phyloP scores from a whole-genome alignment of 1,284 basidiomycete species.

The Heterobasidion occidentale region DNA sequence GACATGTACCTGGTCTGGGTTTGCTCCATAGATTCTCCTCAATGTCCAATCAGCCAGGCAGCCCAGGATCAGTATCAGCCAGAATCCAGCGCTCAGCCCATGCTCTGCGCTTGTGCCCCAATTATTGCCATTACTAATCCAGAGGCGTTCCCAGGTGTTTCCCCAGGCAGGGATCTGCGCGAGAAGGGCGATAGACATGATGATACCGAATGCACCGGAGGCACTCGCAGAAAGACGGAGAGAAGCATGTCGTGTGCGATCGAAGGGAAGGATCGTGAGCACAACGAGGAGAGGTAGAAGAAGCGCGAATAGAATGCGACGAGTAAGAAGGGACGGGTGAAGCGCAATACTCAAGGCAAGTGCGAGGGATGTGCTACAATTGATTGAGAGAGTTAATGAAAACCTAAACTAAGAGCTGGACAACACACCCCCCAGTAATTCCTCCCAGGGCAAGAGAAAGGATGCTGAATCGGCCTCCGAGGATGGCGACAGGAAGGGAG shows the following conservation, averaged over 20 bases:
- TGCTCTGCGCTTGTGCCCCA: conserved; percentile 51
- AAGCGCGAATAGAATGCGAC: conserved; percentile 55
- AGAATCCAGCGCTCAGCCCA: conserved; percentile 49
- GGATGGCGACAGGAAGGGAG: conserved; percentile 32
- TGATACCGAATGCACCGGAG: conserved; percentile 49
- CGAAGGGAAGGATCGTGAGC: conserved; percentile 37
- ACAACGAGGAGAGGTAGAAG: conserved; percentile 30
- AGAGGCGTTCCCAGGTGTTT: conserved; percentile 54
- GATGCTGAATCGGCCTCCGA: conserved; percentile 44
- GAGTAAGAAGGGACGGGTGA: conserved; percentile 11
- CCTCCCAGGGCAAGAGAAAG: conserved; percentile 36
- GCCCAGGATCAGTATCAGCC: conserved; percentile 42
- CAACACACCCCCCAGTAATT: conserved; percentile 43
- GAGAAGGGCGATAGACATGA: conserved; percentile 46
- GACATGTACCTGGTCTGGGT: conserved; percentile 52
- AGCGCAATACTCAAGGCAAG: conserved; percentile 27
- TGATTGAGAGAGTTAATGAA: conserved; percentile 3
- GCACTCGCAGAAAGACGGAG: conserved; percentile 44
- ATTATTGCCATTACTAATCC: conserved; percentile 33
- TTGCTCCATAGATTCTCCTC: conserved; percentile 46
- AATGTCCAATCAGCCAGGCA: conserved; percentile 47
- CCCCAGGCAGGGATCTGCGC: conserved; percentile 45
- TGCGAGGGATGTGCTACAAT: conserved; percentile 35
- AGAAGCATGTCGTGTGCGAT: conserved; percentile 33
- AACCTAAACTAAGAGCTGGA: conserved; percentile 1